Evolutionary conservation across 306 rosid species (phyloP).

Genomic region (Hylodesmum podocarpum): DNA sequence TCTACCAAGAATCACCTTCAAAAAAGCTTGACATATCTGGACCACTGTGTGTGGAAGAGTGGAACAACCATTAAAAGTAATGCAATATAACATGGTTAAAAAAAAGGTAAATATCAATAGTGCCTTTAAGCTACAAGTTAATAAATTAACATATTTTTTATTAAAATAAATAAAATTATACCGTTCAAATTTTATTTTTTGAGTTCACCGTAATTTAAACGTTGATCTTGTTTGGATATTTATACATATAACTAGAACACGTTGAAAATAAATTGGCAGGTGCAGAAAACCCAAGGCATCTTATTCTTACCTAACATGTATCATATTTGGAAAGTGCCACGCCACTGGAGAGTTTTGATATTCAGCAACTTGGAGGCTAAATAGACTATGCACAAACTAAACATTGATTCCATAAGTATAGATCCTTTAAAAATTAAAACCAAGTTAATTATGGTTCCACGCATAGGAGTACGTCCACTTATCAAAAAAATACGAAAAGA

Average conservation of each 20-base stretch:
- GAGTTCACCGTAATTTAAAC: no score
- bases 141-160: no score
- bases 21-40: neutral
- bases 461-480: neutral
- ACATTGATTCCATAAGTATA: neutral
- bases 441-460: neutral
- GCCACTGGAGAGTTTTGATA: neutral
- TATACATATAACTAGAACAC: neutral
- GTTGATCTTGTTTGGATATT: no score
- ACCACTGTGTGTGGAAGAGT: no score
- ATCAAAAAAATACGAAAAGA: neutral
- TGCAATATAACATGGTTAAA: no score
- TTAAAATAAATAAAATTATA: no score
- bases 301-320: neutral
- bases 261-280: neutral
- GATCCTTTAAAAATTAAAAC: neutral
- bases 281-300: neutral
- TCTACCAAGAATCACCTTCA: conserved; percentile 4
- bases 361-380: neutral
- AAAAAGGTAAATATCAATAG: no score
- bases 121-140: no score
- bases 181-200: no score
- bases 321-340: neutral
- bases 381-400: neutral
- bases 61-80: neutral